Percentiles rank a stretch among this genome's conserved stretches.
Conservation (phyloP, 208 protist species). For the Naegleria gruberi region DNA sequence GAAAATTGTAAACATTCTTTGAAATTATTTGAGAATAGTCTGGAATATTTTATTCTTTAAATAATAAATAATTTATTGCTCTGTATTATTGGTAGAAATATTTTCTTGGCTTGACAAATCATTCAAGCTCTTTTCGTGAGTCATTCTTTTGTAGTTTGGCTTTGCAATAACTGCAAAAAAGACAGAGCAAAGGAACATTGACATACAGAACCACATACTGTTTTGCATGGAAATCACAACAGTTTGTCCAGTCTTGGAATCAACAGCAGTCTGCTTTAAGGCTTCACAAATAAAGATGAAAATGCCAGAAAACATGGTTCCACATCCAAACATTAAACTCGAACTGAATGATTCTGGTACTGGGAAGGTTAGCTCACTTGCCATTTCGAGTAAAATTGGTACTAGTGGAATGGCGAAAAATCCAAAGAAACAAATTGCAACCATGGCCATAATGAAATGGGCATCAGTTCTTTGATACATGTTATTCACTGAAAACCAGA, state of each 20-base stretch:
- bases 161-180: not conserved
- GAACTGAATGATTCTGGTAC: not conserved
- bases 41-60: no score
- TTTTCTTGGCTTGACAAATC: no score
- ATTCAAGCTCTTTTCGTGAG: not conserved
- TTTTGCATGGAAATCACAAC: not conserved
- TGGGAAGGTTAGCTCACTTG: not conserved
- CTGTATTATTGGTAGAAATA: no score
- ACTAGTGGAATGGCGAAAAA: not conserved
- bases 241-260: not conserved
- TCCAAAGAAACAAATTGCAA: not conserved
- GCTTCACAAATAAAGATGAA: not conserved
- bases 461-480: not conserved
- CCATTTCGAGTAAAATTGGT: not conserved
- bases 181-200: not conserved
- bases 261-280: not conserved
- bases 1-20: no score
- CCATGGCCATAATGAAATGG: not conserved
- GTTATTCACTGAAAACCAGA: not conserved
- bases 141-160: not conserved
- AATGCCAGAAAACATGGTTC: not conserved
- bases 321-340: not conserved
- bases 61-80: no score
- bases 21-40: no score
- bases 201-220: not conserved